Evolutionary conservation across 768 basidiomycete species (phyloP), one percentile per base, ranked within the genome.

Genomic region (Auricularia cornea): DNA sequence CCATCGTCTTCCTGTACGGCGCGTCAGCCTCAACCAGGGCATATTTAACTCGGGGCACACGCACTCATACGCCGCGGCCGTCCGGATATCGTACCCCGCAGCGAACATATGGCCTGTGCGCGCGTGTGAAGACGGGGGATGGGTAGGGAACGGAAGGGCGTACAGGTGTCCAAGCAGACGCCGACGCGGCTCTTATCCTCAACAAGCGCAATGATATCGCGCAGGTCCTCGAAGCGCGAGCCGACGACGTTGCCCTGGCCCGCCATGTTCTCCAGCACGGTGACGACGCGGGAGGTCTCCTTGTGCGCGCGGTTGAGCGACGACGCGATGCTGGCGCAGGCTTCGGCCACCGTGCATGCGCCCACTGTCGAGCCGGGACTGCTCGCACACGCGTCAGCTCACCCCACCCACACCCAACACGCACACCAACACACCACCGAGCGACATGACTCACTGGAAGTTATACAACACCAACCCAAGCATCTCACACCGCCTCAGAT

Each of bases 281-380:
- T 81, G 1, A 83, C 79, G 8, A 93, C 83, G 6, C 68, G 74
- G 10, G 74, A 71, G 0, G 89, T 92, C 66, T 78, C 80, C 59
- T 74, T 76, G 69, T 94, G 92, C 0, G 88, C 91, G 18, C 80
- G 78, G 66, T 94, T 94, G 65, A 95, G 79, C 60, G 83, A 85
- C 41, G 84, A 79, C 0, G 90, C 92, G 20, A 94, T 86, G 10
- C 79, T 73, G 4, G 81, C 73, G 62, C 89, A 81, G 3, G 86
- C 86, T 32, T 85, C 80, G 54, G 84, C 83, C 3, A 78, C 75
- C 0, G 87, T 85, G 0, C 83, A 80, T 35, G 77, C 77, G 2
- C 90, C 90, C 10, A 92, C 88, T 1, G 91, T 90, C 1, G 92
- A 94, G 1, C 92, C 92, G 41, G 92, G 92, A 70, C 91, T 87